Base-by-base conservation (phyloP, 2,329 filamentous ascomycete genomes). In the Trichoderma sp. region DNA sequence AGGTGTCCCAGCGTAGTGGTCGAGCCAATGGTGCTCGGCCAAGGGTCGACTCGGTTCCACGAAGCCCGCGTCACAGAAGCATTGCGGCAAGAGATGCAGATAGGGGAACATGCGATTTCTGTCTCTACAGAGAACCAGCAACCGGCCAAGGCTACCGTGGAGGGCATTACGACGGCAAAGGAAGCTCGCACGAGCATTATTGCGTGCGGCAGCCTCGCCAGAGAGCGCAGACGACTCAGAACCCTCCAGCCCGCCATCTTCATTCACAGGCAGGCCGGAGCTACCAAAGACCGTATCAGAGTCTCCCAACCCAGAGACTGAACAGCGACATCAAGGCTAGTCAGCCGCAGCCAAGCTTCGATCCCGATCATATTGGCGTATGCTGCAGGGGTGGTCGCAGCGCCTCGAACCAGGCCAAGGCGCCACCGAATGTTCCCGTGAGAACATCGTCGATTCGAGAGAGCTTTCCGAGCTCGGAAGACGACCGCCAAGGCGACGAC, bases 381-480 rank as follows among this genome's bases (percentile, higher is more conserved):
- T 72, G 72, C 67, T 73, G 72, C 48, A 71, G 70, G 64, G 70
- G 67, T 19, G 70, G 71, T 56, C 70, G 71, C 66, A 72, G 70
- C 14, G 63, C 73, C n/a, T 68, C 69, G 2, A 67, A 69, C 2
- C 70, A 67, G 47, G 70, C 69, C 21, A 66, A 67, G n/a, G 71
- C 69, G 5, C 72, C 71, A 51, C 77, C 77, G 14, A 75, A 74
- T 63, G 74, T 78, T 48, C 77, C 77, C 15, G 71, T 69, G 60
- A 72, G 77, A 66, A 75, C 71, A 28, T 78, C 77, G 26, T 78
- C 77, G 3, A 74, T 77, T n/a, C 69, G 66, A 43, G 69, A 67
- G 17, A 72, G 65, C 28, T 61, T 69, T 21, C 66, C 62, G 43
- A 72, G 68, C 17, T 59, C 67, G 9, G 69, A 70, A 5, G 43